A percentile compares a stretch with the other conserved stretches of the same genome.
These are phyloP conservation scores for Ceriops tagal DNA, from an alignment of 345 rosid species.

Conservation along the genomic window DNA sequence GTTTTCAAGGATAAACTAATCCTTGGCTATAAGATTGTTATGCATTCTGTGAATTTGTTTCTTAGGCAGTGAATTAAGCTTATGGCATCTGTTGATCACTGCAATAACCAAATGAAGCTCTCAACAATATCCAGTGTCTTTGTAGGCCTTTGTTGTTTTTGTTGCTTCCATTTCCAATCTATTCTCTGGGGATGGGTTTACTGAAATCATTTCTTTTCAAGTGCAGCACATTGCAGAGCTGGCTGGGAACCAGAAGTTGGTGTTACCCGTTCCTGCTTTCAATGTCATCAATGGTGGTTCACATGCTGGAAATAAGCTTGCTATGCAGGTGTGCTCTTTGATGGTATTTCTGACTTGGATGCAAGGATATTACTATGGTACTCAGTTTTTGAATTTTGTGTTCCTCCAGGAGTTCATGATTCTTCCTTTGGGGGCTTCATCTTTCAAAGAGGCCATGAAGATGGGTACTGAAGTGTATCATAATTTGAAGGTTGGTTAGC, in stretches of 20 bases:
- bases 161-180: background rate
- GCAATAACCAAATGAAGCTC: background rate
- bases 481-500: slow-evolving; percentile 45
- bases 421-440: slow-evolving; percentile 61
- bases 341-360: background rate
- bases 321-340: slow-evolving; percentile 48
- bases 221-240: slow-evolving; percentile 69
- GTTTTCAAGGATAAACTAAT: background rate
- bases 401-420: slow-evolving; percentile 60
- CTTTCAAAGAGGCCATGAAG: slow-evolving; percentile 76
- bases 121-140: background rate
- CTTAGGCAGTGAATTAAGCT: no score
- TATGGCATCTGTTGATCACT: no score
- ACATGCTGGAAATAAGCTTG: slow-evolving; percentile 67
- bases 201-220: background rate
- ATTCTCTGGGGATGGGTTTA: background rate
- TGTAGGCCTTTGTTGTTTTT: background rate
- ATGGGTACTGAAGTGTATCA: slow-evolving; percentile 77
- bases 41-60: no score
- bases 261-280: slow-evolving; percentile 67
- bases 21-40: no score
- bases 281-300: slow-evolving; percentile 74
- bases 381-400: slow-evolving; percentile 10
- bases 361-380: background rate
- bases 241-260: slow-evolving; percentile 57